A percentile compares a stretch with the other conserved stretches of the same genome.
These are phyloP conservation scores for Fermentozyma sake DNA, from an alignment of 1,139 yeast genomes.

Conservation along the genomic window DNA sequence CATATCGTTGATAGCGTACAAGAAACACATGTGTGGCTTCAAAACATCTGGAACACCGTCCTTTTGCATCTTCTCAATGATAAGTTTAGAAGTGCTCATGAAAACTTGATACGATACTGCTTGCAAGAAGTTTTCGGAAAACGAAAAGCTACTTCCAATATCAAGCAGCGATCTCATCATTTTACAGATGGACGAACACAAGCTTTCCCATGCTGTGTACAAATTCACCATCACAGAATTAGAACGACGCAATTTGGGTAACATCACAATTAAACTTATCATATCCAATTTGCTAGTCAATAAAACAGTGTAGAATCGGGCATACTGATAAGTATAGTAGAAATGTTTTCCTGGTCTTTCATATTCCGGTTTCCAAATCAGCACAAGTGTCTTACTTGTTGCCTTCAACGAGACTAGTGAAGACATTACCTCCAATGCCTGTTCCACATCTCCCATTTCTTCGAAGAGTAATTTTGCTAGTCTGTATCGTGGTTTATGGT, in stretches of 20 bases:
- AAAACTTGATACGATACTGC: conserved; percentile 47
- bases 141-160: conserved; percentile 48
- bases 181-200: conserved; percentile 43
- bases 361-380: conserved; percentile 88
- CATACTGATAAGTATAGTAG: conserved; percentile 68
- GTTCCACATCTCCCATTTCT: conserved; percentile 46
- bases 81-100: conserved; percentile 30
- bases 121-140: conserved; percentile 51
- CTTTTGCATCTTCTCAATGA: conserved; percentile 25
- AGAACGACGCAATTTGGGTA: conserved; percentile 70
- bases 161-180: conserved; percentile 44
- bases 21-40: conserved; percentile 34
- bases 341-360: conserved; percentile 95
- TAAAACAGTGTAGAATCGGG: conserved; percentile 57
- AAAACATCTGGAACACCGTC: conserved; percentile 26
- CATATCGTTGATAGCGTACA: conserved; percentile 57
- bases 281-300: conserved; percentile 54
- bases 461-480: conserved; percentile 61
- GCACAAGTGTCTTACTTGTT: conserved; percentile 67
- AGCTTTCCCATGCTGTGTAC: conserved; percentile 61
- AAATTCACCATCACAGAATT: conserved; percentile 69
- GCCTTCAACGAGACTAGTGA: conserved; percentile 62
- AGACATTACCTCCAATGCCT: conserved; percentile 64
- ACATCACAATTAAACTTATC: conserved; percentile 52
- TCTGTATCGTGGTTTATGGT: conserved; percentile 77